Base-by-base conservation (phyloP, 2,329 filamentous ascomycete species). In the Drechslerella dactyloides region DNA sequence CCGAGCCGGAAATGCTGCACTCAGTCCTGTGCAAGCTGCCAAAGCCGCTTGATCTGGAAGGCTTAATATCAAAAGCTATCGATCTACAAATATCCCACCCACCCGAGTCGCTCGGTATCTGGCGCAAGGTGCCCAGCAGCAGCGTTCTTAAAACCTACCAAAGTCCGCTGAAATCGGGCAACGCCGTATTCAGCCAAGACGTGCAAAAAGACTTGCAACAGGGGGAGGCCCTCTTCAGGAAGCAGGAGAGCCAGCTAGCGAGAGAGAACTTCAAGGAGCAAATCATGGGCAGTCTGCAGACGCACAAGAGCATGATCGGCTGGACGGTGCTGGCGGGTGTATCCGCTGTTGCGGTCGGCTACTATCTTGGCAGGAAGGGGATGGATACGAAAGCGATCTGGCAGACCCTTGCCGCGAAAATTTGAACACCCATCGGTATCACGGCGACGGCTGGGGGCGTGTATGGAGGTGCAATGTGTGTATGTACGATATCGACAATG, bases 1-100 rank as follows among this genome's bases (percentile, higher is more conserved):
- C 96, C 75, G 92, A 96, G 78, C 89, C 91, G 5, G 93, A 97
- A 77, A 96, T 99, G 86, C 85, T 99, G 23, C 92, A 96, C 79
- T 90, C 89, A 70, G 88, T 90, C 37, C 85, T 99, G 11, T 91
- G 90, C 46, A 96, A 94, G 79, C 84, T 99, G 5, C 94, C 94
- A 0, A 85, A 87, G 57, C 88, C 89, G 17, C 85, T 96, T 65
- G 85, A 96, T 77, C 82, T 99, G 23, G 93, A 99, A 75, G 82
- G 82, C 6, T 84, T 97, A 58, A 89, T 99, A 73, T 78, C 82
- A 17, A 83, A 84, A 56, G 87, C 93, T 0, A 83, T 86, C 1
- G 78, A 78, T 27, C 83, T 97, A 0, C 89, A 89, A 78, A 79
- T 83, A 5, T 77, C 80, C 1, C 82, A 90, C 75, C 93, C 93